These are phyloP conservation scores for Botryococcus braunii DNA, from an alignment of 163 green algal genomes.

Conservation along the genomic window DNA sequence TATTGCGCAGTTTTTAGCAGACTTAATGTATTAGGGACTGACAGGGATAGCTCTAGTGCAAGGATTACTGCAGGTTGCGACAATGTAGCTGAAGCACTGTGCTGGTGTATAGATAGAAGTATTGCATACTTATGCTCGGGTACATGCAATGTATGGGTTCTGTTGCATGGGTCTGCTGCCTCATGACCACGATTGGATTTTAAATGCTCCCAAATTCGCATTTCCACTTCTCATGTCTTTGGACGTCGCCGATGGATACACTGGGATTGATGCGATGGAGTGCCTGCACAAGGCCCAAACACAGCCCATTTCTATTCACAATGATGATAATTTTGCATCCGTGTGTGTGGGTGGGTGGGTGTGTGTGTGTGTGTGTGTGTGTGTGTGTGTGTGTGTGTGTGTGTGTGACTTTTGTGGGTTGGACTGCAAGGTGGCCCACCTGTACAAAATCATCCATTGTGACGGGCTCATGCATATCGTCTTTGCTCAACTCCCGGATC, in stretches of 20 bases:
- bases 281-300: conserved; percentile 29
- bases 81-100: not conserved
- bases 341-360: too few species aligned
- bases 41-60: too few species aligned
- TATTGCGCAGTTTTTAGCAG: too few species aligned
- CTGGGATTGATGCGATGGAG: conserved; percentile 67
- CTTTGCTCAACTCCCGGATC: conserved; percentile 38
- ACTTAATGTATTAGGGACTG: too few species aligned
- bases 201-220: conserved; percentile 21
- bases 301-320: not conserved
- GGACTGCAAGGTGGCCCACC: conserved; percentile 1
- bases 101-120: too few species aligned
- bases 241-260: conserved; percentile 62
- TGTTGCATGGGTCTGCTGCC: too few species aligned
- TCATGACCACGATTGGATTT: too few species aligned
- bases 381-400: not conserved
- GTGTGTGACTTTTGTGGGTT: too few species aligned
- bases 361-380: not conserved
- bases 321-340: not conserved
- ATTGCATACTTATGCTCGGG: too few species aligned
- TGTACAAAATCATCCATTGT: conserved; percentile 57
- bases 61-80: not conserved
- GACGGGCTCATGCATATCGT: conserved; percentile 56
- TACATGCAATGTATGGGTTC: too few species aligned
- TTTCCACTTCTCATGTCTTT: conserved; percentile 54